A percentile compares a stretch with the other conserved stretches of the same genome.
These are phyloP conservation scores for Cryoendolithus antarcticus DNA, from an alignment of 2,329 filamentous ascomycete genomes.

Conservation along the genomic window DNA sequence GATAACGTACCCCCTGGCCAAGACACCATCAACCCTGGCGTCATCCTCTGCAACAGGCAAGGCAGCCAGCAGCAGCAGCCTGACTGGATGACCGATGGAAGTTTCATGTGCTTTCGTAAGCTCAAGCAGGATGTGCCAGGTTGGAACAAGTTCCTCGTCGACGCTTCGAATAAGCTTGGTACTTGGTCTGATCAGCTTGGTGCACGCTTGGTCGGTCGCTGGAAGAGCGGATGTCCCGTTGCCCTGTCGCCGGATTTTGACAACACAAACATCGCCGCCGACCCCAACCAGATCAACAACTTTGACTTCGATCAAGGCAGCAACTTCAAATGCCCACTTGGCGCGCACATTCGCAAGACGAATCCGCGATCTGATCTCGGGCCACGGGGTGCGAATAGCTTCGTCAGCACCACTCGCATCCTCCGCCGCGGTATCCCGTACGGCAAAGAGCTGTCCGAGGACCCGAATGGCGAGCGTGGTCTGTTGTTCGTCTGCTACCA, in stretches of 20 bases:
- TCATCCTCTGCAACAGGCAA: conserved; percentile 27
- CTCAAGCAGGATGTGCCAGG: conserved; percentile 34
- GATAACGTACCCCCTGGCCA: conserved; percentile 19
- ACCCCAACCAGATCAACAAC: conserved; percentile 20
- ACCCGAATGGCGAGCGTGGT: conserved; percentile 28
- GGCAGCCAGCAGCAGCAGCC: conserved; percentile 16
- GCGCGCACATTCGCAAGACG: conserved; percentile 37
- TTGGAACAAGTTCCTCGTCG: conserved; percentile 29
- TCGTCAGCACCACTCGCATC: conserved; percentile 23
- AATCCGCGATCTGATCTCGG: conserved; percentile 29
- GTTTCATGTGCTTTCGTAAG: conserved; percentile 34
- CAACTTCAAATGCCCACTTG: conserved; percentile 32
- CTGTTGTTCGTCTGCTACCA: conserved; percentile 37
- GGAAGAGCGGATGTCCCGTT: conserved; percentile 24
- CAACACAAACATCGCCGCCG: conserved; percentile 21
- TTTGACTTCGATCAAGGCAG: conserved; percentile 26
- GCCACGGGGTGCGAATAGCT: conserved; percentile 4
- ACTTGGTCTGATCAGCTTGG: conserved; percentile 27
- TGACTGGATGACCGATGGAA: conserved; percentile 33
- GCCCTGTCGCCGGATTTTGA: conserved; percentile 15
- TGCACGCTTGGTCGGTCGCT: conserved; percentile 32
- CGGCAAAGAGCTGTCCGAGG: conserved; percentile 20
- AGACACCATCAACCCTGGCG: conserved; percentile 22
- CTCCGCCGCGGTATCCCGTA: conserved; percentile 35
- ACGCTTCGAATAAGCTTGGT: conserved; percentile 19